Percentiles rank a stretch among this genome's conserved stretches.
Evolutionary conservation across 2,329 filamentous ascomycete genomes (phyloP).

Genomic region (Diaporthe batatas): DNA sequence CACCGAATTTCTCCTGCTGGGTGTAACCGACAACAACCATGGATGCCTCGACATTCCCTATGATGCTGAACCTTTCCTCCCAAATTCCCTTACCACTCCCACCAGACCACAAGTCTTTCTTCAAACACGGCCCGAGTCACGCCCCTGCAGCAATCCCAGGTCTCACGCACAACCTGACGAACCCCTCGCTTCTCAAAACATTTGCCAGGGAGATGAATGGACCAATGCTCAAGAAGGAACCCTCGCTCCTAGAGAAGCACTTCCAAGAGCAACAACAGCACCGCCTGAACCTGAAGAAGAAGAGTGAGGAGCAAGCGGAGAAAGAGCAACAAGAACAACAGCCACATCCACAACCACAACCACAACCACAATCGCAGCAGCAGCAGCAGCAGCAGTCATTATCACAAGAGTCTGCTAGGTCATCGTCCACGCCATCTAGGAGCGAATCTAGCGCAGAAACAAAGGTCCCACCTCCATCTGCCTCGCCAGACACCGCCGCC

Average conservation of each 20-base stretch:
- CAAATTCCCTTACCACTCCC: constrained; percentile 56
- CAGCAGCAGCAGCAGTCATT: constrained; percentile 32
- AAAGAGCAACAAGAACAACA: constrained; percentile 38
- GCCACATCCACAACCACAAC: constrained; percentile 35
- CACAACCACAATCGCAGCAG: constrained; percentile 29
- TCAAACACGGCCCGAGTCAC: constrained; percentile 41
- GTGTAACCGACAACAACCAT: constrained; percentile 18
- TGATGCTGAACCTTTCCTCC: constrained; percentile 42
- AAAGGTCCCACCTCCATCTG: constrained; percentile 34
- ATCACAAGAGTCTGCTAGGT: constrained; percentile 23
- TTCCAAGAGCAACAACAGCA: constrained; percentile 37
- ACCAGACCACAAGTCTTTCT: constrained; percentile 54
- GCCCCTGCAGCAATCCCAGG: constrained; percentile 23
- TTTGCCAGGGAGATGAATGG: constrained; percentile 46
- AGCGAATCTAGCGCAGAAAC: constrained; percentile 37
- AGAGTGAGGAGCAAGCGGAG: constrained; percentile 17
- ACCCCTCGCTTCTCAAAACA: constrained; percentile 43
- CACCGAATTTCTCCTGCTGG: constrained; percentile 35
- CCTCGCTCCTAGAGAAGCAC: constrained; percentile 40
- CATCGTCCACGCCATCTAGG: constrained; percentile 35
- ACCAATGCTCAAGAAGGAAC: constrained; percentile 38
- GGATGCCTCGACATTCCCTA: constrained; percentile 39
- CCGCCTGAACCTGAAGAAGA: constrained; percentile 28
- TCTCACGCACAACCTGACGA: constrained; percentile 34
- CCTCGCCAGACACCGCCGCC: constrained; percentile 29